Evolutionary conservation across 2,329 filamentous ascomycete genomes (phyloP).

Genomic region (Beauveria sp.): DNA sequence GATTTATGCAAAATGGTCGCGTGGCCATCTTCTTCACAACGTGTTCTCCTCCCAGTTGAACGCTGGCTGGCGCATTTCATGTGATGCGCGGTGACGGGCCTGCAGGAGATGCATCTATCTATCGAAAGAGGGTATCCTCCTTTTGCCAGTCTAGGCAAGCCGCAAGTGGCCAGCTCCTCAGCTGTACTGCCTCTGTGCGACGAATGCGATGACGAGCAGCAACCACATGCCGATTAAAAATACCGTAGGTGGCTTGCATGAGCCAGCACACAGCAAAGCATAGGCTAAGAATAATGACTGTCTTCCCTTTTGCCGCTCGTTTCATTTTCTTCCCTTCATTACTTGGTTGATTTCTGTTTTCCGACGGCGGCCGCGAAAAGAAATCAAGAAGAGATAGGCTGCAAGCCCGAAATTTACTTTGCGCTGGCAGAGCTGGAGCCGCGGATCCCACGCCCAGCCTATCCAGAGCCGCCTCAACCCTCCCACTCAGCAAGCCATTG

Average conservation of each 20-base stretch:
- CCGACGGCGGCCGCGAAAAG: neutral
- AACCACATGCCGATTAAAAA: too few species aligned
- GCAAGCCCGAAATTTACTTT: neutral
- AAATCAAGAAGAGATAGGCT: neutral
- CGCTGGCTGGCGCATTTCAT: neutral
- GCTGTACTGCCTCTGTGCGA: too few species aligned
- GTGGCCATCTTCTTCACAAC: neutral
- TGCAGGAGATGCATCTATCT: neutral
- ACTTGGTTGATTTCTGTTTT: neutral
- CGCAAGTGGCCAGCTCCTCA: too few species aligned
- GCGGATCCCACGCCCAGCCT: neutral
- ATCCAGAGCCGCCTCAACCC: slow-evolving; percentile 8
- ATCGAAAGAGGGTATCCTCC: too few species aligned
- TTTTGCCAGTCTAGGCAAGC: too few species aligned
- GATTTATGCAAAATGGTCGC: neutral
- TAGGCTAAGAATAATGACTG: neutral
- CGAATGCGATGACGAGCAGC: too few species aligned
- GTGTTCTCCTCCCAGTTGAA: too few species aligned
- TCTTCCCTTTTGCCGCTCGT: neutral
- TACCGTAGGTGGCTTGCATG: too few species aligned
- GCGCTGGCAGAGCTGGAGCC: neutral
- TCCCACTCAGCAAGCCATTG: neutral
- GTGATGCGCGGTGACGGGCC: neutral
- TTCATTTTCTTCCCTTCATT: neutral
- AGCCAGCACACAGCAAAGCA: too few species aligned